Evolutionary conservation across 2,329 filamentous ascomycete species (phyloP), one percentile per base, ranked within the genome.

Genomic region (Fusarium sp.): DNA sequence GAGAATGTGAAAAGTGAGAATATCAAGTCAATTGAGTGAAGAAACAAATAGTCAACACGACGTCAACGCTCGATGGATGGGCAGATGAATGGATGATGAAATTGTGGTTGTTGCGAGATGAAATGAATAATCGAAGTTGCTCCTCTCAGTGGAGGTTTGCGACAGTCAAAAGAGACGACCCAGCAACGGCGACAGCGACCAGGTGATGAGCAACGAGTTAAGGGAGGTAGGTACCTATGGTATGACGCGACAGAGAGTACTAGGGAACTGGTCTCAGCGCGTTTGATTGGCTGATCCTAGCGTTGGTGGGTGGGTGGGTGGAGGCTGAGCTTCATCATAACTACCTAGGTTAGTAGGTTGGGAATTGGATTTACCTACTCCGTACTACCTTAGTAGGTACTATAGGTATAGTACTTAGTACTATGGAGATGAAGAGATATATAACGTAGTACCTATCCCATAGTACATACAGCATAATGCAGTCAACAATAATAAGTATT

Each of bases 91-190:
- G 35, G 35, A 35, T 17, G 37, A 65, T 59, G 41, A 40, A 37
- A 36, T 58, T 31, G 42, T 53, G 40, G 21, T 49, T 48, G 50
- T 58, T 58, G 50, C 27, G 41, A 29, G 65, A 66, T 69, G 65
- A 43, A 54, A 51, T 51, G 45, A 54, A 51, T 51, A 39, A 48
- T 52, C 29, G 39, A 53, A 69, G 41, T 60, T 68, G 23, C 33
- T 49, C 53, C 45, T 13, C 20, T 17, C 20, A 20, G 49, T 56
- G 66, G 54, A 64, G 51, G 58, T 72, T 72, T 73, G 71, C 71
- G 71, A 73, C 63, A 66, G 53, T 54, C 43, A 63, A 63, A 59
- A 63, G 58, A 51, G 63, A 47, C 59, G 51, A 58, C 69, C 66
- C 51, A 69, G 66, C 66, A 68, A 68, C 66, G 61, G 33, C 41